A percentile compares a stretch with the other conserved stretches of the same genome.
Conservation (phyloP, 306 rosid species). For the Begonia masoniana region DNA sequence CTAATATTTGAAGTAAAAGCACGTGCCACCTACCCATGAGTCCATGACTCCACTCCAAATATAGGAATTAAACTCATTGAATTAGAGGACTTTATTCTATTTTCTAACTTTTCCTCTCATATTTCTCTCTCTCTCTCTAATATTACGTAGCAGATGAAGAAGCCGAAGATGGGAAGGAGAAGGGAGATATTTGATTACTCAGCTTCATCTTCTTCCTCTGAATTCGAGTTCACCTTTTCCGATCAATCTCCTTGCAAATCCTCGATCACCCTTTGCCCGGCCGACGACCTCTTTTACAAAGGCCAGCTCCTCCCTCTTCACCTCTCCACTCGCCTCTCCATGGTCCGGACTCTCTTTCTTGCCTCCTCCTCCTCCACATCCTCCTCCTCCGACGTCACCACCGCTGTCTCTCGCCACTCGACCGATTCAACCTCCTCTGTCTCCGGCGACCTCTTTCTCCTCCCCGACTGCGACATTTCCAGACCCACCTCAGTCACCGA, state of each 20-base stretch:
- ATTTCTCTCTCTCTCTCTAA: too few relatives aligned
- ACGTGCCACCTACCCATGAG: too few relatives aligned
- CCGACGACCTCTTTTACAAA: constrained; percentile 62
- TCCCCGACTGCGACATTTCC: constrained; percentile 53
- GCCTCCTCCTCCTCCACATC: constrained; percentile 37
- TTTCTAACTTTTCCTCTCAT: too few relatives aligned
- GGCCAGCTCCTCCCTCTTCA: constrained; percentile 44
- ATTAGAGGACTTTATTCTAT: too few relatives aligned
- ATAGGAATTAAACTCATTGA: too few relatives aligned
- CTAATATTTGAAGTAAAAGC: too few relatives aligned
- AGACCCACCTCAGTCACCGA: constrained; percentile 54
- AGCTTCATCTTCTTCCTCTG: constrained; percentile 34
- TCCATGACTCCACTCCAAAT: too few relatives aligned
- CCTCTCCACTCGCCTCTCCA: constrained; percentile 36
- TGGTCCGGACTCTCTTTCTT: constrained; percentile 36
- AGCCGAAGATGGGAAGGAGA: too few relatives aligned
- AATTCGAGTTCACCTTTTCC: constrained; percentile 54
- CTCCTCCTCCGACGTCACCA: constrained; percentile 65
- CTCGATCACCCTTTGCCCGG: constrained; percentile 31
- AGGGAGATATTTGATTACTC: too few relatives aligned
- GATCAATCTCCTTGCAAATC: constrained; percentile 37
- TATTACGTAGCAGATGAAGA: too few relatives aligned
- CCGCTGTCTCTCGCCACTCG: constrained; percentile 49
- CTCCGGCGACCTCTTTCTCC: constrained; percentile 35
- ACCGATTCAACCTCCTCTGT: constrained; percentile 36